Conservation (phyloP, 352 stramenopile genomes). For the Phytophthora megakarya region DNA sequence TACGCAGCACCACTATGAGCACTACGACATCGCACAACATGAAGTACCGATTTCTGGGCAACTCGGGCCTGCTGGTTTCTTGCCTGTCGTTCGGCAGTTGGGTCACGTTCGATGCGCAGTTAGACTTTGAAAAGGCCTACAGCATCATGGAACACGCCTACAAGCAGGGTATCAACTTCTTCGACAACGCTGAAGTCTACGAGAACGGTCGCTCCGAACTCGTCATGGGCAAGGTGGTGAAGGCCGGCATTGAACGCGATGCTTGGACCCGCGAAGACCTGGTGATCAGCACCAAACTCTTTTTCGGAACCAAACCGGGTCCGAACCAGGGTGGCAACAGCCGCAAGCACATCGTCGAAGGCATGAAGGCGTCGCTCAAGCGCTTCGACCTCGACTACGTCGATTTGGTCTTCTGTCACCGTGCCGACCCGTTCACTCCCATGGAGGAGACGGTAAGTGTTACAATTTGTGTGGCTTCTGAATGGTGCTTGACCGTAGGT, state of each 20-base stretch:
- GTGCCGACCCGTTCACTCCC: conserved; percentile 57
- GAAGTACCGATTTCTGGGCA: conserved; percentile 65
- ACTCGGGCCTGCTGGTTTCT: conserved; percentile 54
- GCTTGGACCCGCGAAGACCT: conserved; percentile 57
- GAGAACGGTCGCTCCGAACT: conserved; percentile 49
- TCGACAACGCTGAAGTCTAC: conserved; percentile 72
- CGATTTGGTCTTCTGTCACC: conserved; percentile 75
- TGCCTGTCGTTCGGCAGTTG: conserved; percentile 55
- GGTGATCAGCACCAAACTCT: conserved; percentile 74
- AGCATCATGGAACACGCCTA: conserved; percentile 62
- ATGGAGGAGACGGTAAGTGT: conserved; percentile 68
- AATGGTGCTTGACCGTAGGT: background rate
- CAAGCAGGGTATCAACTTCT: conserved; percentile 71
- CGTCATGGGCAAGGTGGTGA: conserved; percentile 65
- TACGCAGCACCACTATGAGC: conserved; percentile 14
- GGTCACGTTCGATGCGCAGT: conserved; percentile 55
- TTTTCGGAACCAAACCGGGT: conserved; percentile 45
- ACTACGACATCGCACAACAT: conserved; percentile 40
- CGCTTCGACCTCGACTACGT: conserved; percentile 63
- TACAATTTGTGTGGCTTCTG: background rate
- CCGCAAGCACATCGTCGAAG: conserved; percentile 63
- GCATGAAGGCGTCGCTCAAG: conserved; percentile 60
- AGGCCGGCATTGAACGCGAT: conserved; percentile 49
- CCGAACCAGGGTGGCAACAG: conserved; percentile 45
- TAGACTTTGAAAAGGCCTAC: conserved; percentile 63